Evolutionary conservation across 2,329 filamentous ascomycete genomes (phyloP), one percentile per base, ranked within the genome.

Genomic region (Pezicula carpinea): DNA sequence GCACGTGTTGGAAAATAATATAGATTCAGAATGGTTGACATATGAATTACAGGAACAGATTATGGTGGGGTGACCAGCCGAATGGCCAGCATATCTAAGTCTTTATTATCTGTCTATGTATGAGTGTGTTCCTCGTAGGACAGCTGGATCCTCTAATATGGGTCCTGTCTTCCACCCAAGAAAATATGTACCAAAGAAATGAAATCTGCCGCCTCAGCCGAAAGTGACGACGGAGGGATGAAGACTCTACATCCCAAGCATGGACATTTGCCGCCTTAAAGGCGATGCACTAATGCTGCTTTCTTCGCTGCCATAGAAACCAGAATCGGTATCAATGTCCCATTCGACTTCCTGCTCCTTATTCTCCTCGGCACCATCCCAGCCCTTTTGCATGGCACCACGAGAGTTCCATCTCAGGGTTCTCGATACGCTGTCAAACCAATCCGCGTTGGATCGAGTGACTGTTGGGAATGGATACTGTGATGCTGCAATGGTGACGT

Each of bases 401-500:
- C 93, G 80, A 21, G 87, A 92, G 69, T 99, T 99, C 93, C 93
- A 99, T 53, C 91, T 80, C 49, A 99, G 75, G 3, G 92, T 96
- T 51, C 92, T 82, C 44, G 88, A 89, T 41, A 99, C 89, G 61
- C 89, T 95, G 66, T 96, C 88, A 64, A 99, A 96, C 93, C 93
- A 99, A 66, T 99, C 93, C 1, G 85, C 87, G 51, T 85, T 85
- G 53, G 86, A 89, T 54, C 89, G 87, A 48, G 95, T 89, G 36
- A 99, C 92, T 1, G 93, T 97, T 3, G 93, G 93, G 72, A 99
- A 97, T 0, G 93, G 93, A 62, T 96, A 99, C 64, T 95, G 90
- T 23, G 88, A 95, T 3, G 93, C 93, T 34, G 92, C 89, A 59
- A 99, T 93, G 51, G 92, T 96, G 64, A 99, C 93, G 60, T 92